These are phyloP conservation scores for Luffa acutangula DNA, from an alignment of 306 rosid genomes.

Conservation along the genomic window DNA sequence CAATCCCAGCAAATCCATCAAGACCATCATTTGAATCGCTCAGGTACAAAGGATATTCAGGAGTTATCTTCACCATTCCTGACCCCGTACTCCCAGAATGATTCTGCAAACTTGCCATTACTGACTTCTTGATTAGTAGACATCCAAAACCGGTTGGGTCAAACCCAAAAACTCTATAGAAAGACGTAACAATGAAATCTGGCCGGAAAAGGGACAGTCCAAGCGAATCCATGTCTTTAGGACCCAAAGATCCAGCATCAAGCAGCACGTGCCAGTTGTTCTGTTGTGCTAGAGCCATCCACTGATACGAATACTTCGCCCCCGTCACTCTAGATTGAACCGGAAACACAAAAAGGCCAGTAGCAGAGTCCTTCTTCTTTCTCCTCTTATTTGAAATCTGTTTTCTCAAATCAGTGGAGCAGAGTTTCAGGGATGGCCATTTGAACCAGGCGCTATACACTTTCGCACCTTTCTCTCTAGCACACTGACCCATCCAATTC, in stretches of 20 bases:
- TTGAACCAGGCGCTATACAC: constrained; percentile 86
- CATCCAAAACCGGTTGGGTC: constrained; percentile 99
- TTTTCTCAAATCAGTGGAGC: constrained; percentile 91
- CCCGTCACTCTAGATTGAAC: constrained; percentile 96
- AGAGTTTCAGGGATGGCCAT: constrained; percentile 93
- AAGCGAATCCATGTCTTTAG: constrained; percentile 98
- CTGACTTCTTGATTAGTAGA: constrained; percentile 86
- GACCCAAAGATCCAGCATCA: constrained; percentile 95
- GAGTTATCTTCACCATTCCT: constrained; percentile 94
- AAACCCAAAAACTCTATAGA: constrained; percentile 88
- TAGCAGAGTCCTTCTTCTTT: constrained; percentile 82
- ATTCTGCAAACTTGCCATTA: constrained; percentile 75
- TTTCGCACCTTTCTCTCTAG: constrained; percentile 85
- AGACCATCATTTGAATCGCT: constrained; percentile 81
- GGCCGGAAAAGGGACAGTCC: constrained; percentile 92
- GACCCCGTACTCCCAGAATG: constrained; percentile 83
- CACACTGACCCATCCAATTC: constrained; percentile 90
- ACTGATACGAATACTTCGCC: constrained; percentile 88
- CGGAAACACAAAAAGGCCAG: constrained; percentile 89
- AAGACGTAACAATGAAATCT: constrained; percentile 85
- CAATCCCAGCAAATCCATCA: constrained; percentile 53
- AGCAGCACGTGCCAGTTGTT: constrained; percentile 96
- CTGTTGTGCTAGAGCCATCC: constrained; percentile 99
- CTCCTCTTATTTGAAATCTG: constrained; percentile 77
- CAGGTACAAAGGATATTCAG: constrained; percentile 77